phyloP scores from a whole-genome alignment of 768 basidiomycete genomes.

The Tulasnella sp. region DNA sequence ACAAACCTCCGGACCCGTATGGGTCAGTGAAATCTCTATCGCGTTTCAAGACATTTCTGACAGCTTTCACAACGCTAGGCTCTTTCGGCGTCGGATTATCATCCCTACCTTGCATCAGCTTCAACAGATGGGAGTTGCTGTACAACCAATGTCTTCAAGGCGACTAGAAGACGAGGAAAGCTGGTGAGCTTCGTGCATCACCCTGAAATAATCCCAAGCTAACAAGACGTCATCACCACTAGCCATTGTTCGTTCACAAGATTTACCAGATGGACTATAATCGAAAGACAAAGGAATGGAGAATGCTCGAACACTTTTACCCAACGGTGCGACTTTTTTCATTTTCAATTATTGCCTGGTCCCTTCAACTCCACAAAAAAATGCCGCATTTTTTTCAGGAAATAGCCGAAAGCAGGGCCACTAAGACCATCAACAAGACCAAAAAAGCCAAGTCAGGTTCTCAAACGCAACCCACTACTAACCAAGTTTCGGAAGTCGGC shows the following conservation, averaged over 20 bases:
- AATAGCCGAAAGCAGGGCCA: slow-evolving; percentile 23
- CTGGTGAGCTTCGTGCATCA: slow-evolving; percentile 39
- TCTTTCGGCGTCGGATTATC: slow-evolving; percentile 65
- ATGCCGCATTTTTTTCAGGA: background rate
- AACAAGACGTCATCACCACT: background rate
- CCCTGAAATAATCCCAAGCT: background rate
- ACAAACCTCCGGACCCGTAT: slow-evolving; percentile 67
- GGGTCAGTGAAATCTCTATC: slow-evolving; percentile 42
- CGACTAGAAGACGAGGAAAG: slow-evolving; percentile 54
- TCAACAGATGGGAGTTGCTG: slow-evolving; percentile 71
- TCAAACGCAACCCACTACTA: slow-evolving; percentile 27
- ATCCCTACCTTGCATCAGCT: slow-evolving; percentile 71
- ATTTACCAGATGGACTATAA: slow-evolving; percentile 84
- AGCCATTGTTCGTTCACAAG: slow-evolving; percentile 69
- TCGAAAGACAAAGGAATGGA: slow-evolving; percentile 53
- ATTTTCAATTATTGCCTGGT: background rate
- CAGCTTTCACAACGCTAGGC: slow-evolving; percentile 33
- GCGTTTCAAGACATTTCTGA: background rate
- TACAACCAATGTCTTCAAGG: slow-evolving; percentile 58
- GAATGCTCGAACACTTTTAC: slow-evolving; percentile 79
- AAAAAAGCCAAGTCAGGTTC: slow-evolving; percentile 3
- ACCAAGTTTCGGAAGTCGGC: slow-evolving; percentile 19
- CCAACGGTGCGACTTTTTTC: slow-evolving; percentile 39
- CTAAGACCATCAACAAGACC: slow-evolving; percentile 18
- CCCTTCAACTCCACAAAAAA: background rate